These are phyloP conservation scores for Eutypella sp. DNA, from an alignment of 2,329 filamentous ascomycete genomes.

Conservation along the genomic window DNA sequence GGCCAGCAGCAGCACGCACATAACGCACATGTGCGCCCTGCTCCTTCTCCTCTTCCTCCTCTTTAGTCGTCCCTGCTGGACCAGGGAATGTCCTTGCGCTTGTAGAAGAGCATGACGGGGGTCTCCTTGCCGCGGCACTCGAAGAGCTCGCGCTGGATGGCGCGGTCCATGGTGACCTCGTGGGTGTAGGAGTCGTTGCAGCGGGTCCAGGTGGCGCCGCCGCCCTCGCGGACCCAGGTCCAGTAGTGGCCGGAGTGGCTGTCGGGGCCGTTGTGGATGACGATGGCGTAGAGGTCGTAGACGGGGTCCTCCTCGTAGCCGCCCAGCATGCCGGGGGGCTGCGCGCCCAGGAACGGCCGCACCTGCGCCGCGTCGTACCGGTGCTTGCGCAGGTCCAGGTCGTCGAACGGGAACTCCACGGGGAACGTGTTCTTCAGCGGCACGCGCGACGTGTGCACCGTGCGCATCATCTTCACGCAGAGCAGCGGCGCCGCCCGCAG, in stretches of 20 bases:
- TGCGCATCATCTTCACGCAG: slow-evolving; percentile 56
- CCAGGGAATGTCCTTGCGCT: slow-evolving; percentile 13
- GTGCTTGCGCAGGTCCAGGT: slow-evolving; percentile 51
- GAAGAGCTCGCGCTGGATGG: slow-evolving; percentile 1
- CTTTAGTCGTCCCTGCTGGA: slow-evolving; percentile 3
- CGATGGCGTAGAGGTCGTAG: slow-evolving; percentile 84
- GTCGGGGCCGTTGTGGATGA: slow-evolving; percentile 67
- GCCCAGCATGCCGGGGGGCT: slow-evolving; percentile 31
- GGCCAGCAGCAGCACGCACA: too few species aligned
- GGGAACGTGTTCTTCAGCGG: slow-evolving; percentile 64
- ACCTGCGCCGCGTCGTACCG: slow-evolving; percentile 8
- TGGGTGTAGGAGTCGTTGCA: slow-evolving; percentile 39
- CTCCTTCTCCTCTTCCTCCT: too few species aligned
- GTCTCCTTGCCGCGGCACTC: slow-evolving; percentile 3
- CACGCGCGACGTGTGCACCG: slow-evolving; percentile 11
- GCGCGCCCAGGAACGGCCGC: slow-evolving; percentile 10
- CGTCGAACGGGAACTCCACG: slow-evolving; percentile 71
- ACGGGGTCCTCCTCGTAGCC: slow-evolving; percentile 53
- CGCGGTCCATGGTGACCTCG: background rate
- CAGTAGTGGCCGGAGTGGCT: slow-evolving; percentile 77
- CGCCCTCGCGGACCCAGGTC: slow-evolving; percentile 57
- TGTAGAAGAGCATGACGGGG: slow-evolving; percentile 18
- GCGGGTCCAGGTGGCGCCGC: slow-evolving; percentile 42
- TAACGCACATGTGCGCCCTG: too few species aligned
- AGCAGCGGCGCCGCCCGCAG: slow-evolving; percentile 55